These are phyloP conservation scores for Incumbomyces lentus DNA, from an alignment of 2,329 filamentous ascomycete genomes.

Conservation along the genomic window DNA sequence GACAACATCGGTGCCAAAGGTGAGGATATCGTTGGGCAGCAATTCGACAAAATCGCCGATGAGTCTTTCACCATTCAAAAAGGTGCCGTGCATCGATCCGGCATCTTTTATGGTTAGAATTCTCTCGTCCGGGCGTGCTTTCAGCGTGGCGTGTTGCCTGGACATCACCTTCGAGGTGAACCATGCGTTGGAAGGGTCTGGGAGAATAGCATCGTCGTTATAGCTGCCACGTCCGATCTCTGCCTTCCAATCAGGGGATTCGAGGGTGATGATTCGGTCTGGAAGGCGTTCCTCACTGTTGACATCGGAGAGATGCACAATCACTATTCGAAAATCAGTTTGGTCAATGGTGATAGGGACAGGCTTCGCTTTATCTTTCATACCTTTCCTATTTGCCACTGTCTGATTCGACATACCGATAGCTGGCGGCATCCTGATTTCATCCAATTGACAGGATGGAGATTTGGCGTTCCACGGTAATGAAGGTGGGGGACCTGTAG, in stretches of 20 bases:
- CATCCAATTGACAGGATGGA: background rate
- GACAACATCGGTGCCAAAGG: conserved; percentile 41
- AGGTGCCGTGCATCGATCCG: conserved; percentile 54
- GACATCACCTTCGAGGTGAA: conserved; percentile 41
- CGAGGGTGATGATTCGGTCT: conserved; percentile 6
- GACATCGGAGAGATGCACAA: conserved; percentile 4
- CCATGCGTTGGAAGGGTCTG: conserved; percentile 31
- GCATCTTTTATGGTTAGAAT: conserved; percentile 43
- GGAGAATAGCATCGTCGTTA: conserved; percentile 26
- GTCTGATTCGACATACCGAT: background rate
- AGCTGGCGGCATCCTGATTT: background rate
- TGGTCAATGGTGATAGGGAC: background rate
- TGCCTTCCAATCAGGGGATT: conserved; percentile 18
- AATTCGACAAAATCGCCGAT: conserved; percentile 22
- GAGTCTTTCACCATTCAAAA: conserved; percentile 40
- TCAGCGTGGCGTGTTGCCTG: conserved; percentile 33
- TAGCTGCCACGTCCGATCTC: conserved; percentile 35
- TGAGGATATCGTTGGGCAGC: conserved; percentile 30
- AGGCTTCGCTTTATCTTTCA: background rate
- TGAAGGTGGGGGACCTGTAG: too few relatives aligned
- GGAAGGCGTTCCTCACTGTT: background rate
- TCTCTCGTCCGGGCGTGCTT: conserved; percentile 16
- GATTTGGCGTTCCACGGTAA: background rate
- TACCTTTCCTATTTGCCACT: conserved; percentile 1
- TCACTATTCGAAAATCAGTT: background rate